phyloP scores from a whole-genome alignment of 1,284 basidiomycete species.

The Apiotrichum mycotoxinovorans region DNA sequence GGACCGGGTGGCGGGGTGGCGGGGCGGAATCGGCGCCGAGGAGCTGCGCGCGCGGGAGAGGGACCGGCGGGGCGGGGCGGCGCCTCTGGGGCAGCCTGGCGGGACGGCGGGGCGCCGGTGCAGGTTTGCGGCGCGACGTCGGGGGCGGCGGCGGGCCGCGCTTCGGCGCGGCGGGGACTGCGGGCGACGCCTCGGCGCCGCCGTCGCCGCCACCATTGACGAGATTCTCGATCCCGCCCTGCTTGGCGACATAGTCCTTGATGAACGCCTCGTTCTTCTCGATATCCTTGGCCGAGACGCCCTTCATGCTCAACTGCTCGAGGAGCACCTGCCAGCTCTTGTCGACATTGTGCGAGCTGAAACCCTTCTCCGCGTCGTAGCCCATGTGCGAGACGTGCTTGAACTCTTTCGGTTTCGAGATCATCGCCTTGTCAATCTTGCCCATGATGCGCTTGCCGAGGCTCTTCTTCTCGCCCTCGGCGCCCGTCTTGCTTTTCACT shows the following conservation, averaged over 20 bases:
- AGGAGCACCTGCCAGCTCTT: conserved; percentile 83
- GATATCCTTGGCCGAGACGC: conserved; percentile 63
- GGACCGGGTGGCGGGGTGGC: conserved; percentile 50
- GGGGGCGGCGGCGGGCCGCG: conserved; percentile 41
- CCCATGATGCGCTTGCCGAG: conserved; percentile 60
- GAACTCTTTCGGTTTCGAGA: conserved; percentile 79
- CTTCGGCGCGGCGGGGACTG: conserved; percentile 28
- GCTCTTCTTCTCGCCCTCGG: conserved; percentile 30
- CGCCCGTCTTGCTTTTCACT: conserved; percentile 39
- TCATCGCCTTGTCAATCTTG: conserved; percentile 85
- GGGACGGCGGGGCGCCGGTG: conserved; percentile 51
- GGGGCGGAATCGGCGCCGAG: conserved; percentile 37
- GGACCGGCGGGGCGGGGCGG: conserved; percentile 25
- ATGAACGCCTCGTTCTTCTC: conserved; percentile 83
- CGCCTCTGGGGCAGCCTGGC: conserved; percentile 29
- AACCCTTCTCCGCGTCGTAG: conserved; percentile 80
- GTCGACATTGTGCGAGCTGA: conserved; percentile 83
- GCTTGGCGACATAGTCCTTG: conserved; percentile 69
- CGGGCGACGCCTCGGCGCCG: conserved; percentile 6
- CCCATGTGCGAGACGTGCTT: conserved; percentile 94
- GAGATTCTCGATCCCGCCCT: conserved; percentile 50
- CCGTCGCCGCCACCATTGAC: not conserved
- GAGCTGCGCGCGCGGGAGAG: conserved; percentile 44
- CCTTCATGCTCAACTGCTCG: conserved; percentile 65
- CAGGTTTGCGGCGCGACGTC: conserved; percentile 48